phyloP scores from a whole-genome alignment of 805 yeast genomes.

The Yarrowia bubula region DNA sequence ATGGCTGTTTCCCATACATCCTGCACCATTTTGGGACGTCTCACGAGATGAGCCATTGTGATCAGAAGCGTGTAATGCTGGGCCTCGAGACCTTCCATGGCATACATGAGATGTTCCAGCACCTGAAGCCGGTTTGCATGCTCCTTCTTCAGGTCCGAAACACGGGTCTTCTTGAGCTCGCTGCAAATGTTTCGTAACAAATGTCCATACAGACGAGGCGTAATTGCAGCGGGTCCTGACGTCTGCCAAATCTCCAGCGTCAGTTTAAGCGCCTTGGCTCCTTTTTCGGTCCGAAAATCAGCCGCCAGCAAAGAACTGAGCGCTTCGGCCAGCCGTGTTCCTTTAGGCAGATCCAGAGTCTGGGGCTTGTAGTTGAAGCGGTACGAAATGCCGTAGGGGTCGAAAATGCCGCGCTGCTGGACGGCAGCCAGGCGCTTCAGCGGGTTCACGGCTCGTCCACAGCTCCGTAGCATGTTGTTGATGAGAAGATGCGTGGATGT shows the following conservation, averaged over 20 bases:
- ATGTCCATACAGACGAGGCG: background rate
- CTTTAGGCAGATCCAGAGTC: background rate
- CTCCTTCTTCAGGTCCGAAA: background rate
- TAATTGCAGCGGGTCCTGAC: background rate
- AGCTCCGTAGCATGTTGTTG: constrained; percentile 16
- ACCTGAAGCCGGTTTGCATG: background rate
- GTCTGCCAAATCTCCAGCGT: background rate
- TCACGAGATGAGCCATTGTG: background rate
- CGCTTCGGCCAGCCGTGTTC: background rate
- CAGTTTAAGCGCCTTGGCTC: background rate
- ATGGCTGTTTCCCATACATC: constrained; percentile 6
- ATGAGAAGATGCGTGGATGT: background rate
- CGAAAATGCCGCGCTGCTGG: background rate
- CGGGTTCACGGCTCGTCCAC: constrained; percentile 3
- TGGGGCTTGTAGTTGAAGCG: background rate
- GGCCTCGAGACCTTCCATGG: background rate
- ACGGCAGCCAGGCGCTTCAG: background rate
- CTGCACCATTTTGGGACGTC: background rate
- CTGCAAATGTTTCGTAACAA: background rate
- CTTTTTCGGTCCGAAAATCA: background rate
- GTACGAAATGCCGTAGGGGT: background rate
- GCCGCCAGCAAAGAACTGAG: background rate
- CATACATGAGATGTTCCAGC: background rate
- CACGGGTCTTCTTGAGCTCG: background rate
- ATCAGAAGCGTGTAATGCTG: background rate